phyloP scores from a whole-genome alignment of 1,284 basidiomycete genomes.

The Cutaneotrichosporon daszewskae region DNA sequence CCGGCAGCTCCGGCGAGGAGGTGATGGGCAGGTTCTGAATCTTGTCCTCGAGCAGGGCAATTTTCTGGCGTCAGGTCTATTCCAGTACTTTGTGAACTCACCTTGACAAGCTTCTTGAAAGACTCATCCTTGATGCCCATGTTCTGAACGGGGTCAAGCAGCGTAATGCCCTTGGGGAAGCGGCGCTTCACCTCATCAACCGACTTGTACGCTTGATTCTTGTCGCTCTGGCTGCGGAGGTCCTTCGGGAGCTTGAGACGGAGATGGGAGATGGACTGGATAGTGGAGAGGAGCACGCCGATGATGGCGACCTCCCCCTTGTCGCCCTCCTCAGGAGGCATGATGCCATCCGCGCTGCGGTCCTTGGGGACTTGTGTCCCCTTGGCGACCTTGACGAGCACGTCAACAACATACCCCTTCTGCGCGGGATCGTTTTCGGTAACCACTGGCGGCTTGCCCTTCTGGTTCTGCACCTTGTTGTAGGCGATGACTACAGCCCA shows the following conservation, averaged over 20 bases:
- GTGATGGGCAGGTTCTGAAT: conserved; percentile 71
- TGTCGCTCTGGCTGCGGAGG: conserved; percentile 64
- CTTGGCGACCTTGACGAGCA: conserved; percentile 75
- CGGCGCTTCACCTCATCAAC: conserved; percentile 82
- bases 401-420: conserved; percentile 87
- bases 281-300: conserved; percentile 78
- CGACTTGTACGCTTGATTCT: conserved; percentile 83
- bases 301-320: conserved; percentile 81
- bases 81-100: too few species aligned
- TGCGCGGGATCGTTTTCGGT: conserved; percentile 65
- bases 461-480: conserved; percentile 57
- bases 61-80: too few species aligned
- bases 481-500: conserved; percentile 94
- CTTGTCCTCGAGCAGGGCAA: conserved; percentile 74
- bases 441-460: conserved; percentile 45
- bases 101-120: conserved; percentile 79
- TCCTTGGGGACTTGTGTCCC: conserved; percentile 64
- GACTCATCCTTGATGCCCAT: conserved; percentile 95
- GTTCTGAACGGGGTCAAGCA: conserved; percentile 88
- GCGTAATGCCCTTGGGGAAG: conserved; percentile 77
- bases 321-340: conserved; percentile 63
- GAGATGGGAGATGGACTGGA: conserved; percentile 81
- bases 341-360: conserved; percentile 57
- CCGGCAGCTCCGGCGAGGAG: conserved; percentile 65
- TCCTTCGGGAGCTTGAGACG: conserved; percentile 88